Percentiles rank a stretch among this genome's conserved stretches.
These are phyloP conservation scores for Phaeotremella skinneri DNA, from an alignment of 768 basidiomycete species.

Conservation along the genomic window DNA sequence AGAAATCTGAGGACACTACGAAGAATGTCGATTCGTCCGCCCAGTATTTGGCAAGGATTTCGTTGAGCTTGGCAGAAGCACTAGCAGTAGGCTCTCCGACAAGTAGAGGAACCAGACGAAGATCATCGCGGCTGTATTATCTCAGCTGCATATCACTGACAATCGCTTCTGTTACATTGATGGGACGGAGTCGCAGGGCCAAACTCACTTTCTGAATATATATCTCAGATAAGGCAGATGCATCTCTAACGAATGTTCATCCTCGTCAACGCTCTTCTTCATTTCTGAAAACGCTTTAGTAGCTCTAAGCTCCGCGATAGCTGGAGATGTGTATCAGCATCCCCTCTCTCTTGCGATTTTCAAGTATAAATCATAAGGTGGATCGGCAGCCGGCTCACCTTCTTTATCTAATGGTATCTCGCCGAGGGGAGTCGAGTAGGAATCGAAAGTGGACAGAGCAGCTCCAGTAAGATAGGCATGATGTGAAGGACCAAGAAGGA, in stretches of 20 bases:
- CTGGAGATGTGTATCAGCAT: conserved; percentile 53
- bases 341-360: too few species aligned
- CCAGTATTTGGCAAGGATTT: conserved; percentile 75
- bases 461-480: conserved; percentile 83
- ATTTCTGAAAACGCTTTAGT: conserved; percentile 72
- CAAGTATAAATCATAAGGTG: background rate
- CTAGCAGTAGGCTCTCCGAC: conserved; percentile 66
- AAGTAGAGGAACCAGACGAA: conserved; percentile 81
- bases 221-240: conserved; percentile 67
- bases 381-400: conserved; percentile 58
- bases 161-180: too few species aligned
- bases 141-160: too few species aligned
- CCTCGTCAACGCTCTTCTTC: conserved; percentile 70
- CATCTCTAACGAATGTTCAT: conserved; percentile 97
- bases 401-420: conserved; percentile 72
- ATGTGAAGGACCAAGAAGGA: conserved; percentile 94
- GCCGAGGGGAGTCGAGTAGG: conserved; percentile 84
- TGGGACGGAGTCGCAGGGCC: background rate
- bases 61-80: conserved; percentile 60
- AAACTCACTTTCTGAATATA: conserved; percentile 40
- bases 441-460: conserved; percentile 72
- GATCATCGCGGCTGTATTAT: conserved; percentile 58
- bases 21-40: conserved; percentile 74
- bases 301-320: conserved; percentile 62
- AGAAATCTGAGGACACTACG: conserved; percentile 93